Percentiles rank a stretch among this genome's conserved stretches.
Conservation (phyloP, 352 stramenopile genomes). For the Peronospora belbahrii region DNA sequence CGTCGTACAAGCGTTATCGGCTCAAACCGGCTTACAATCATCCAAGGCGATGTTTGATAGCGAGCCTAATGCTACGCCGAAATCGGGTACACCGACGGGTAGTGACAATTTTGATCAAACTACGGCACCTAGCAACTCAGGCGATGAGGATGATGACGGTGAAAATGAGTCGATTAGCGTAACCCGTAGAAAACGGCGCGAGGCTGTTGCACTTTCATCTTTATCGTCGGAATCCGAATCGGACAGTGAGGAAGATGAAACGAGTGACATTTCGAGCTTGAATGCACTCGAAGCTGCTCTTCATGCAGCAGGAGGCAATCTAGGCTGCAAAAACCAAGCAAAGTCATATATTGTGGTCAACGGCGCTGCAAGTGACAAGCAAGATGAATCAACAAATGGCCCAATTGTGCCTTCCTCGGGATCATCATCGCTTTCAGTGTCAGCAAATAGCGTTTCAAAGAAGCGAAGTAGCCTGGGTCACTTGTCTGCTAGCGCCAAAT, state of each 20-base stretch:
- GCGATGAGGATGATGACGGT: slow-evolving; percentile 11
- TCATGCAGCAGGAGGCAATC: slow-evolving; percentile 26
- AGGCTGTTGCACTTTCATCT: slow-evolving; percentile 13
- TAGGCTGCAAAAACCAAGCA: not conserved
- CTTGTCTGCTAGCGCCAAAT: slow-evolving; percentile 7
- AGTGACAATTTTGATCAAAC: slow-evolving; percentile 19
- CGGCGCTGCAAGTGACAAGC: not conserved
- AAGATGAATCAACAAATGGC: not conserved
- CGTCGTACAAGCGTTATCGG: not conserved
- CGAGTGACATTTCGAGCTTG: slow-evolving; percentile 4
- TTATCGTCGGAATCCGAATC: slow-evolving; percentile 36
- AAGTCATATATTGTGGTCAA: not conserved
- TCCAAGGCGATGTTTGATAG: not conserved
- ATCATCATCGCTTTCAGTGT: not conserved
- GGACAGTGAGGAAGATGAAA: slow-evolving; percentile 18
- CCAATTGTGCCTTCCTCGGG: not conserved
- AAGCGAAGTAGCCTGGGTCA: slow-evolving; percentile 12
- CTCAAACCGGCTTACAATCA: not conserved
- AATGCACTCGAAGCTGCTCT: slow-evolving; percentile 60
- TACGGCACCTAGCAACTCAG: slow-evolving; percentile 16
- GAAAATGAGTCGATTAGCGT: slow-evolving; percentile 10
- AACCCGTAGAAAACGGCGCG: slow-evolving; percentile 10
- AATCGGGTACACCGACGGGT: slow-evolving; percentile 3
- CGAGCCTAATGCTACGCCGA: not conserved
- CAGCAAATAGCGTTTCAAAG: slow-evolving; percentile 9